Evolutionary conservation across 306 rosid species (phyloP).

Genomic region (Mucuna pruriens): DNA sequence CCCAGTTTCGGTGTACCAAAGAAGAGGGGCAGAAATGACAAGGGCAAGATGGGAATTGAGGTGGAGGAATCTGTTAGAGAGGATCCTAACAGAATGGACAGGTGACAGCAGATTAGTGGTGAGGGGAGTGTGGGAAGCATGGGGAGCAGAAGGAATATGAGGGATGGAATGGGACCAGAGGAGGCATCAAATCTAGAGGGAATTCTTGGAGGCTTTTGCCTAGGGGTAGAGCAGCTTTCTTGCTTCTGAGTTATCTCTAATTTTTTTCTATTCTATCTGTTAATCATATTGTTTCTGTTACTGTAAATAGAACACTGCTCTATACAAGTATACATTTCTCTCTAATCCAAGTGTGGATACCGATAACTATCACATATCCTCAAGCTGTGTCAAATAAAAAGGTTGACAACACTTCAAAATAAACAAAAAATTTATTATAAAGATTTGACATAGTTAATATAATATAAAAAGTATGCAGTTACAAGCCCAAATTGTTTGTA

Average conservation of each 20-base stretch:
- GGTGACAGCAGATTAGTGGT: not conserved
- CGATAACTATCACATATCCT: not conserved
- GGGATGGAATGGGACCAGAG: not conserved
- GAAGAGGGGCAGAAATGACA: not conserved
- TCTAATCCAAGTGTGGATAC: not conserved
- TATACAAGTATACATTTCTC: not conserved
- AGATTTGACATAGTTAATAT: too few relatives aligned
- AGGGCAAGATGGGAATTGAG: not conserved
- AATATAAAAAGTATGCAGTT: too few relatives aligned
- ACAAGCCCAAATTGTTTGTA: too few relatives aligned
- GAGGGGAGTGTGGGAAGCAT: not conserved
- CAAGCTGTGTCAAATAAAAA: slow-evolving; percentile 17
- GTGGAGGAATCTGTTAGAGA: not conserved
- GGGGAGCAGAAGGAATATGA: not conserved
- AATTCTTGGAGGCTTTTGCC: not conserved
- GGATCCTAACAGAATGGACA: not conserved
- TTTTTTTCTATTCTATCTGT: not conserved
- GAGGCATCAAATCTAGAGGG: not conserved
- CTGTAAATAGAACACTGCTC: not conserved
- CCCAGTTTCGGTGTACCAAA: not conserved
- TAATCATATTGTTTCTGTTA: not conserved
- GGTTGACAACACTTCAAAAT: slow-evolving; percentile 3
- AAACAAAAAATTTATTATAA: slow-evolving; percentile 19
- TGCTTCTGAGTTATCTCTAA: not conserved
- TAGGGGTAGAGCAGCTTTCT: not conserved